Conservation (phyloP, 1,139 yeast genomes). For the Kazachstania sp. region DNA sequence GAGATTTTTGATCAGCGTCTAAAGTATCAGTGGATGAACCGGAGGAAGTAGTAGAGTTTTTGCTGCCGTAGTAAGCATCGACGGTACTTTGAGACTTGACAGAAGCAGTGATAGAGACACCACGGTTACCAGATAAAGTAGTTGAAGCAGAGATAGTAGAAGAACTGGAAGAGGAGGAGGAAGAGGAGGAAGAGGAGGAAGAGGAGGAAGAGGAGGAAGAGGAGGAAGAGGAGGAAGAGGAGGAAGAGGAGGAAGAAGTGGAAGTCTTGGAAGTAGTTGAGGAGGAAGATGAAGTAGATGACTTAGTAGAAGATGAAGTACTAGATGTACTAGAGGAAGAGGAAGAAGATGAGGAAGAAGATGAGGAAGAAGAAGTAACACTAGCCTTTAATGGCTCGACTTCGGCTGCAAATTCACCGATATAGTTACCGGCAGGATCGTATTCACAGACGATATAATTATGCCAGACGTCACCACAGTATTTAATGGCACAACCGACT, state of each 20-base stretch:
- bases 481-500: constrained; percentile 63
- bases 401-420: constrained; percentile 33
- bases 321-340: too few relatives aligned
- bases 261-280: too few relatives aligned
- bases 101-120: not conserved
- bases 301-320: too few relatives aligned
- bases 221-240: too few relatives aligned
- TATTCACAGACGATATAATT: constrained; percentile 54
- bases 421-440: constrained; percentile 50
- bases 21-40: not conserved
- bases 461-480: constrained; percentile 42
- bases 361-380: too few relatives aligned
- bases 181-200: not conserved
- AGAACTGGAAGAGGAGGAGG: not conserved
- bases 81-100: not conserved
- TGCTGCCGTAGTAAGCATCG: not conserved
- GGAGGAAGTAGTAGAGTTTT: not conserved
- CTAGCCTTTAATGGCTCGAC: constrained; percentile 22
- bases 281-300: too few relatives aligned
- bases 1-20: not conserved
- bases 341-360: too few relatives aligned
- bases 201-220: not conserved
- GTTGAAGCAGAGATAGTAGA: too few relatives aligned
- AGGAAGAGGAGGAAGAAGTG: not conserved
- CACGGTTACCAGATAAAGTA: not conserved